Conservation (phyloP, 2,329 filamentous ascomycete species). For the Ophiosphaerella herpotricha region DNA sequence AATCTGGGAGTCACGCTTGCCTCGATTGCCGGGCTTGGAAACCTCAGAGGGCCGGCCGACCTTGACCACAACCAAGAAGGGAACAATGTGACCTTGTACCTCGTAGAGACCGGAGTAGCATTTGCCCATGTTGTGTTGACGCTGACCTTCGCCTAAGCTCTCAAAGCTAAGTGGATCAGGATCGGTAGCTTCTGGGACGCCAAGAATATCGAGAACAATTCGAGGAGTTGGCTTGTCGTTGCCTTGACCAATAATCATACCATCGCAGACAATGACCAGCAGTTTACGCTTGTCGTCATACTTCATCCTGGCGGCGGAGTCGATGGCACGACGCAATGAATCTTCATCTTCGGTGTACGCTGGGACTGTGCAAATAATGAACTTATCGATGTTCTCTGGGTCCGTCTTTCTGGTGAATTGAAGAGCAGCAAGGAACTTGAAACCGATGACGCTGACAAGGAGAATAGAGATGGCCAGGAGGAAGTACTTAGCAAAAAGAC, state of each 20-base stretch:
- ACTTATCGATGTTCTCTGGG: slow-evolving; percentile 97
- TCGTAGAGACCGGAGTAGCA: slow-evolving; percentile 98
- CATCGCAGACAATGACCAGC: slow-evolving; percentile 88
- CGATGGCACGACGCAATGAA: slow-evolving; percentile 92
- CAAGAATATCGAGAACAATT: slow-evolving; percentile 95
- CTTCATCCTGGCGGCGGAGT: slow-evolving; percentile 91
- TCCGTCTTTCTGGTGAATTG: slow-evolving; percentile 91
- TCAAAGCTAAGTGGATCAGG: slow-evolving; percentile 97
- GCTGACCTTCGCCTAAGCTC: slow-evolving; percentile 90
- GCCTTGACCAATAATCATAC: slow-evolving; percentile 99
- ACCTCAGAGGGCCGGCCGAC: slow-evolving; percentile 84
- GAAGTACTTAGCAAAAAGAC: slow-evolving; percentile 87
- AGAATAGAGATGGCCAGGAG: slow-evolving; percentile 82
- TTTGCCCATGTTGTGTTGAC: slow-evolving; percentile 99
- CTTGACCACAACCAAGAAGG: slow-evolving; percentile 96
- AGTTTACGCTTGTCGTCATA: slow-evolving; percentile 99
- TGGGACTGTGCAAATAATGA: slow-evolving; percentile 95
- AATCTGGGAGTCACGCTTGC: slow-evolving; percentile 99
- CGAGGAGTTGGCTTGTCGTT: slow-evolving; percentile 95
- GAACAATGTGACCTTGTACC: slow-evolving; percentile 96
- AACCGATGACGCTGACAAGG: slow-evolving; percentile 79
- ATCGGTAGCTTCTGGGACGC: slow-evolving; percentile 90
- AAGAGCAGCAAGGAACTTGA: slow-evolving; percentile 96
- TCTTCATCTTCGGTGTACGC: slow-evolving; percentile 99
- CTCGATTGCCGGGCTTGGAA: slow-evolving; percentile 82